These are phyloP conservation scores for Candida mattraensis DNA, from an alignment of 805 yeast genomes.

Conservation along the genomic window DNA sequence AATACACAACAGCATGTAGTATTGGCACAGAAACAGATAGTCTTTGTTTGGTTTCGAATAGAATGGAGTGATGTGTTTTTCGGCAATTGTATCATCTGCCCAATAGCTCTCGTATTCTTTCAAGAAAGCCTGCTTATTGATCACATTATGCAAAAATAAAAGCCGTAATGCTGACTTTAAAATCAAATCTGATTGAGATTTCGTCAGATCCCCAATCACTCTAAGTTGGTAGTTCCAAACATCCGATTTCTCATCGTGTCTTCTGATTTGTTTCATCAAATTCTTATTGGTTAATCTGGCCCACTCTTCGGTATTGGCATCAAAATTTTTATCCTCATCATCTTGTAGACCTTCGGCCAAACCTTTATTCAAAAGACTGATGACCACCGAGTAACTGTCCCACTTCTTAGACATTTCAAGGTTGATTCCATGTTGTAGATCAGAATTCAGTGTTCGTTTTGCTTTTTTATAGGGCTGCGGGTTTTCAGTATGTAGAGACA, in stretches of 20 bases:
- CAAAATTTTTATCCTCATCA: conserved; percentile 25
- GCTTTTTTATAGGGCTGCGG: conserved; percentile 1
- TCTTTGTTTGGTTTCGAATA: conserved; percentile 27
- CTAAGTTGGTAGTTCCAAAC: conserved; percentile 30
- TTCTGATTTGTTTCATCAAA: conserved; percentile 8
- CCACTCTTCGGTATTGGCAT: conserved; percentile 34
- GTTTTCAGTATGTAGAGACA: background rate
- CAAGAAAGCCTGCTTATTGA: conserved; percentile 63
- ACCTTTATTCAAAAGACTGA: conserved; percentile 27
- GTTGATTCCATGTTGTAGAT: no score
- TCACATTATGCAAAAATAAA: conserved; percentile 42
- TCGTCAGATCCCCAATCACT: conserved; percentile 17
- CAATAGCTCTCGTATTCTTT: conserved; percentile 52
- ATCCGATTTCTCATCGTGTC: conserved; percentile 23
- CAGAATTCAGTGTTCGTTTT: background rate
- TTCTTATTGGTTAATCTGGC: conserved; percentile 15
- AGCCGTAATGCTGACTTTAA: conserved; percentile 22
- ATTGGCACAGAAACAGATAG: conserved; percentile 32
- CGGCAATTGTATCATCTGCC: conserved; percentile 17
- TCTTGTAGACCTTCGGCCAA: conserved; percentile 22
- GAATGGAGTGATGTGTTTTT: conserved; percentile 28
- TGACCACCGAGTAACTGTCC: conserved; percentile 28
- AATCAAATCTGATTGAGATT: conserved; percentile 23
- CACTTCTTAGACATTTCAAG: conserved; percentile 19
- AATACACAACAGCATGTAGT: conserved; percentile 33